Conservation (phyloP, 148 eudicot genomes). For the Spergularia bocconei region DNA sequence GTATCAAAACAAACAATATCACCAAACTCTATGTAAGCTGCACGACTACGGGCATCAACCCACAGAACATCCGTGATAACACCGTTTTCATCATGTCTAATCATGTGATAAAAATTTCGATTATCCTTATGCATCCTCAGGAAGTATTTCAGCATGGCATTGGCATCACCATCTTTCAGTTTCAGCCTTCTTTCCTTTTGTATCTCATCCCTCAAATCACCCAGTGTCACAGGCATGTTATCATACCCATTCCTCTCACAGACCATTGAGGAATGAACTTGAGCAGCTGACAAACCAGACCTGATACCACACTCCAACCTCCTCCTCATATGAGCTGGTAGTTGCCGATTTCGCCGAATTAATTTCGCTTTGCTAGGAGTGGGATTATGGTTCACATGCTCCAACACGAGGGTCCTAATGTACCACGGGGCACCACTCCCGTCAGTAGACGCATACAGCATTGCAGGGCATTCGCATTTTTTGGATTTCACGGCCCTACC, state of each 20-base stretch:
- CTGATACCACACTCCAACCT: background rate
- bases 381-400: background rate
- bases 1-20: background rate
- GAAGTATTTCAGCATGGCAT: background rate
- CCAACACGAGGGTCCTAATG: background rate
- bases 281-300: background rate
- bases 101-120: too few relatives aligned
- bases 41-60: background rate
- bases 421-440: background rate
- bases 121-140: background rate
- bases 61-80: background rate
- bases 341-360: background rate
- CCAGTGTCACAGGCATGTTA: background rate
- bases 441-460: background rate
- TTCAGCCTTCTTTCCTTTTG: background rate
- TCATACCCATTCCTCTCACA: background rate
- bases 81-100: background rate
- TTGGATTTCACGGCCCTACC: too few relatives aligned
- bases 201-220: background rate
- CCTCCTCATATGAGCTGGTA: background rate
- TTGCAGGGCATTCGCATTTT: background rate
- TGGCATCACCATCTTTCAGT: background rate
- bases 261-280: background rate
- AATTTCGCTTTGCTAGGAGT: background rate
- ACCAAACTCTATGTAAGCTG: background rate